phyloP scores from a whole-genome alignment of 2,329 filamentous ascomycete species.

The Cladophialophora exuberans region DNA sequence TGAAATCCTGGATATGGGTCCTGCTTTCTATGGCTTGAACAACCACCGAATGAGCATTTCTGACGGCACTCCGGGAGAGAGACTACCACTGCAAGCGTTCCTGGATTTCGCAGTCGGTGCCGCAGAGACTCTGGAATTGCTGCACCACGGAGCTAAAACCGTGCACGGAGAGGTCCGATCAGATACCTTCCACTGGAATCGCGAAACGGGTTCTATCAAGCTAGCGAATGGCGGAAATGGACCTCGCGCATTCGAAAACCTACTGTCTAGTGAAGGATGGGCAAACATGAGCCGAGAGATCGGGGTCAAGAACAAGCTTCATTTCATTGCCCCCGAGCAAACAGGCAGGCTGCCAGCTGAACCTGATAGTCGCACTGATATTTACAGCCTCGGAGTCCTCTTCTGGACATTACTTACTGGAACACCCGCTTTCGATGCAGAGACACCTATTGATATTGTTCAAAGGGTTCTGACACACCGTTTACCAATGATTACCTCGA shows the following conservation, averaged over 20 bases:
- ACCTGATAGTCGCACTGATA: constrained; percentile 88
- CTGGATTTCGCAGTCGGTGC: constrained; percentile 91
- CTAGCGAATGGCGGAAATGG: constrained; percentile 86
- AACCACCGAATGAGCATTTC: constrained; percentile 41
- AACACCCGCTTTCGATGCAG: constrained; percentile 76
- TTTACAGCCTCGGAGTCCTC: constrained; percentile 86
- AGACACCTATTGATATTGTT: constrained; percentile 83
- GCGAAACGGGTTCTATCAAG: constrained; percentile 71
- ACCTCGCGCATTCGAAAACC: constrained; percentile 85
- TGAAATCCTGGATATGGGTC: constrained; percentile 71
- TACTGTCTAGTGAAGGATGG: constrained; percentile 83
- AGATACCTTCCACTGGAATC: constrained; percentile 87
- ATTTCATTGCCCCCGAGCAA: constrained; percentile 93
- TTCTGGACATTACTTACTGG: constrained; percentile 87
- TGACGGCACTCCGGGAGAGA: constrained; percentile 56
- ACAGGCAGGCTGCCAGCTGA: constrained; percentile 91
- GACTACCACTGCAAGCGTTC: constrained; percentile 74
- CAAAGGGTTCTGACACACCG: constrained; percentile 82
- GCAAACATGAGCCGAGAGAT: constrained; percentile 78
- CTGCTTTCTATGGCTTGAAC: constrained; percentile 68
- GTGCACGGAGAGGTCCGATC: constrained; percentile 89
- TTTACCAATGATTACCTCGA: constrained; percentile 74
- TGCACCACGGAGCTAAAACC: constrained; percentile 86
- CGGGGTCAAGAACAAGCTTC: constrained; percentile 84
- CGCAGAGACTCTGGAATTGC: constrained; percentile 79